Evolutionary conservation across 2,329 filamentous ascomycete genomes (phyloP).

Genomic region (Fusarium goolgardi): DNA sequence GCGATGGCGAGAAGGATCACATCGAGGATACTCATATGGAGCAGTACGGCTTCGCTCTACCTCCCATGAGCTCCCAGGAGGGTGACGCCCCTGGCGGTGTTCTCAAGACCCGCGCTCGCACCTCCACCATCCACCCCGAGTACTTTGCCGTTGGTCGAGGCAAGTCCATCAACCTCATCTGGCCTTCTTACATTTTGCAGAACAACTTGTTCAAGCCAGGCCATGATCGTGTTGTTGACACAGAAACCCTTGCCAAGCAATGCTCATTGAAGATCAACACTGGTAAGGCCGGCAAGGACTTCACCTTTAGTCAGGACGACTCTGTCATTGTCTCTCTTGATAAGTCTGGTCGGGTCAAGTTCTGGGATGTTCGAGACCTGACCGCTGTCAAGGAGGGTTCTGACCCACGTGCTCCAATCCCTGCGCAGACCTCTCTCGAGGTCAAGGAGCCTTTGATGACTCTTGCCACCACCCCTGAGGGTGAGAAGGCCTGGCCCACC

Average conservation of each 20-base stretch:
- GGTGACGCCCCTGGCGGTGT: constrained; percentile 92
- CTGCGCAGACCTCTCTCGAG: constrained; percentile 72
- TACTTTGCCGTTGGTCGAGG: constrained; percentile 96
- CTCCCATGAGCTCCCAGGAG: constrained; percentile 85
- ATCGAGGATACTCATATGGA: constrained; percentile 84
- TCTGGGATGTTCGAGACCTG: constrained; percentile 94
- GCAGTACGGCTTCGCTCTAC: constrained; percentile 87
- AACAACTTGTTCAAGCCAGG: constrained; percentile 72
- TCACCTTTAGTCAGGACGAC: constrained; percentile 97
- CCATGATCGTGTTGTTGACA: constrained; percentile 79
- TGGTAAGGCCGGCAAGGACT: constrained; percentile 98
- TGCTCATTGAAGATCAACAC: constrained; percentile 94
- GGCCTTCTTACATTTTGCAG: constrained; percentile 72
- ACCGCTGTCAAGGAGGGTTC: constrained; percentile 65
- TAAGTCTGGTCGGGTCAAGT: constrained; percentile 95
- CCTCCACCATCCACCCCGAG: constrained; percentile 88
- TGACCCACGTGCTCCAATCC: constrained; percentile 63
- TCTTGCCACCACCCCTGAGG: constrained; percentile 84
- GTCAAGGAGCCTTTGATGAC: constrained; percentile 89
- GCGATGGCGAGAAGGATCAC: constrained; percentile 80
- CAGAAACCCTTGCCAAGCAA: constrained; percentile 86
- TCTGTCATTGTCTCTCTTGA: constrained; percentile 93
- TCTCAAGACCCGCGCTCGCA: constrained; percentile 93
- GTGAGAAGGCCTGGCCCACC: constrained; percentile 96
- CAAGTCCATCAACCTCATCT: constrained; percentile 94